Evolutionary conservation across 2,329 filamentous ascomycete species (phyloP).

Genomic region (Cryphonectria naterciae): DNA sequence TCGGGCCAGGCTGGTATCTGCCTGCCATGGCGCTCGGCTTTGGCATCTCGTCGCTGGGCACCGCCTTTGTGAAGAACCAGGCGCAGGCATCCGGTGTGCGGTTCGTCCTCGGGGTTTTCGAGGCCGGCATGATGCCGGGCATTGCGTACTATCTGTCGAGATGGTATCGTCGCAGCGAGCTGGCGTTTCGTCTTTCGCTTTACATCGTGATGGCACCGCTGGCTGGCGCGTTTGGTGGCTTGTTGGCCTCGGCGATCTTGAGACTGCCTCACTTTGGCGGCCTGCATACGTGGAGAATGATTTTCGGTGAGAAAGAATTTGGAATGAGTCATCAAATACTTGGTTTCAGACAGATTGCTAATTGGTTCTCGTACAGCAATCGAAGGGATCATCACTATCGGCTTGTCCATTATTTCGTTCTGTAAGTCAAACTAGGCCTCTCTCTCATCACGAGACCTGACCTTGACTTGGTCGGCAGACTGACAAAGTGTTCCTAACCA

Average conservation of each 20-base stretch:
- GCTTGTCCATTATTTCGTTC: slow-evolving; percentile 63
- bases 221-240: slow-evolving; percentile 67
- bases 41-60: slow-evolving; percentile 65
- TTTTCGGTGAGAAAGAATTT: slow-evolving; percentile 52
- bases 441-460: background rate
- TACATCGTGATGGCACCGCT: slow-evolving; percentile 66
- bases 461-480: background rate
- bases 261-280: slow-evolving; percentile 61
- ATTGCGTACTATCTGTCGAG: slow-evolving; percentile 74
- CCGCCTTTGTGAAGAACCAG: slow-evolving; percentile 65
- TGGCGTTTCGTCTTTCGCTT: slow-evolving; percentile 62
- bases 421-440: slow-evolving; percentile 9
- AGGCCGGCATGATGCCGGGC: slow-evolving; percentile 74
- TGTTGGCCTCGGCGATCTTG: slow-evolving; percentile 61
- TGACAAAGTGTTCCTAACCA: background rate
- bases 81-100: slow-evolving; percentile 60
- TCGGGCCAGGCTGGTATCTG: slow-evolving; percentile 75
- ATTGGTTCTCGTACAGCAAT: slow-evolving; percentile 41
- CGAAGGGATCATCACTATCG: slow-evolving; percentile 63
- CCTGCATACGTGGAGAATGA: slow-evolving; percentile 67
- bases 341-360: background rate
- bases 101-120: slow-evolving; percentile 70
- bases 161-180: slow-evolving; percentile 64
- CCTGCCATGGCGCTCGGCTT: slow-evolving; percentile 66
- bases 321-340: too few relatives aligned